Evolutionary conservation across 768 basidiomycete species (phyloP), one percentile per base, ranked within the genome.

Genomic region (Sistotremastrum niveocremeum): DNA sequence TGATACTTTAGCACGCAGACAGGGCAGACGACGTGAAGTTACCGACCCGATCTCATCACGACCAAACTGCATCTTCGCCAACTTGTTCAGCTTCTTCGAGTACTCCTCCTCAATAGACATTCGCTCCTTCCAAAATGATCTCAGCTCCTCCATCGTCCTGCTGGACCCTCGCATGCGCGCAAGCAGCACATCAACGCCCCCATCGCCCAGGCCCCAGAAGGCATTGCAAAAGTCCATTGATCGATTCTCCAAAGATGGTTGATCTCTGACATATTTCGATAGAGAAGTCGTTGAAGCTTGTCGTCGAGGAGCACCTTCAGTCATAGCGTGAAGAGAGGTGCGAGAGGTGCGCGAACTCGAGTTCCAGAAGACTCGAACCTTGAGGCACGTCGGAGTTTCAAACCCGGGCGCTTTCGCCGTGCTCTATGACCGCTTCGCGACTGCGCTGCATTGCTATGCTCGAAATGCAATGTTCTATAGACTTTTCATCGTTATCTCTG

Each of bases 31-130:
- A 39, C 12, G 34, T 29, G 39, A 30, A 3, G 35, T 36, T 7
- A 74, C 84, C 57, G 61, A 91, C 90, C 91, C 94, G 52, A 91
- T 86, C 65, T 97, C 95, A 60, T 95, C 93, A 54, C 74, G 76
- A 37, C 93, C 94, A 36, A 95, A 63, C 6, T 74, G 54, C 48
- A 69, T 54, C 62, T 86, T 93, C 33, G 88, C 73, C 28, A 99
- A 67, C 59, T 84, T 87, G 20, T 72, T 65, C 9, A 99, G 58
- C 31, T 81, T 76, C 63, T 89, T 90, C 1, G 93, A 83, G 57
- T 97, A 98, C 35, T 98, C 94, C 56, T 97, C 91, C 62, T 98
- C 93, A 51, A 97, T 95, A 32, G 70, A 52, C 6, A 89, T 81
- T 58, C 94, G 73, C 63, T 98, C 94, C 57, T 90, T 93, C 87